A percentile compares a stretch with the other conserved stretches of the same genome.
These are phyloP conservation scores for Acanthamoeba triangularis DNA, from an alignment of 208 protist genomes.

Conservation along the genomic window DNA sequence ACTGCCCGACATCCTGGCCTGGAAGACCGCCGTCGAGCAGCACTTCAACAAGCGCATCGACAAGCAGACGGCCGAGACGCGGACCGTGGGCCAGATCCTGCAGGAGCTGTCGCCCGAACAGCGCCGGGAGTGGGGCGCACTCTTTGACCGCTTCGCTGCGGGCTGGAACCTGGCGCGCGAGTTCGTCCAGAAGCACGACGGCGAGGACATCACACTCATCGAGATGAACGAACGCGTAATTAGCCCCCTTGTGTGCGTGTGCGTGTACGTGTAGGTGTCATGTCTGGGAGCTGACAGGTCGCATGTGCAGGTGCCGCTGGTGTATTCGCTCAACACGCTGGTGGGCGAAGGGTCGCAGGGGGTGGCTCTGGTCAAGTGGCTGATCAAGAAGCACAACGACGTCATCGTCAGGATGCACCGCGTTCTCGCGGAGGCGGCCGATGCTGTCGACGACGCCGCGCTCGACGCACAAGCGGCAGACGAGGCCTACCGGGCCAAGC, in stretches of 20 bases:
- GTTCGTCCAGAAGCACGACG: not conserved
- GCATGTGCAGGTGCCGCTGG: not conserved
- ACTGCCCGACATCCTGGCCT: conserved; percentile 5
- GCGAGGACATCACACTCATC: not conserved
- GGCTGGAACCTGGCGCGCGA: conserved; percentile 18
- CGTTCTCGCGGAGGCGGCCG: not conserved
- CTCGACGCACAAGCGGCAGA: not conserved
- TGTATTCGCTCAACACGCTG: conserved; percentile 36
- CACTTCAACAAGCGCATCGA: conserved; percentile 45
- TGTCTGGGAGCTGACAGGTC: not conserved
- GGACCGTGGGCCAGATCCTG: not conserved
- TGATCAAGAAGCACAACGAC: conserved; percentile 41
- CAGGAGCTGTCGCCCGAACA: not conserved
- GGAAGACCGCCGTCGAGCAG: conserved; percentile 24
- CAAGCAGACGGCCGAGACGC: conserved; percentile 32
- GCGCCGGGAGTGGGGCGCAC: not conserved
- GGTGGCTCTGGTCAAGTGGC: conserved; percentile 44
- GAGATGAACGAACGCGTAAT: not conserved
- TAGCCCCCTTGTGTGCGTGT: not conserved
- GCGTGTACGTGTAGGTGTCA: not conserved
- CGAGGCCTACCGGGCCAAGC: not conserved
- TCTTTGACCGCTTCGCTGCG: not conserved
- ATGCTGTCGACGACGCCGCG: not conserved
- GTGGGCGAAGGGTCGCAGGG: conserved; percentile 40
- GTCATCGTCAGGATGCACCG: not conserved